These are phyloP conservation scores for Stephanocyclus meneghinianus DNA, from an alignment of 352 stramenopile species.

Conservation along the genomic window DNA sequence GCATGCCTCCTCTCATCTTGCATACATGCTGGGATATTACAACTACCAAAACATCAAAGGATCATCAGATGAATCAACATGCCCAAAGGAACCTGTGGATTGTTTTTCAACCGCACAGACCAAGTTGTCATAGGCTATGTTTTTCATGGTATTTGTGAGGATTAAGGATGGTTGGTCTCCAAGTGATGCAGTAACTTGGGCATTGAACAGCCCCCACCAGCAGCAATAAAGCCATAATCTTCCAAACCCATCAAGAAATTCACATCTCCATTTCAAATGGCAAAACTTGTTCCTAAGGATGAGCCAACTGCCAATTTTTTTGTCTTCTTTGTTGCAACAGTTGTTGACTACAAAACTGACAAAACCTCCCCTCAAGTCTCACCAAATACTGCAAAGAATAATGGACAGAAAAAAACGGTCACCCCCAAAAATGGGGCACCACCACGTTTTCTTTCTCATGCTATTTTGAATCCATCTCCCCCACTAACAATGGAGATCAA, in stretches of 20 bases:
- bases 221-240: conserved; percentile 3
- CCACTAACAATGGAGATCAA: background rate
- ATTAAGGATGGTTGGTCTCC: background rate
- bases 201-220: background rate
- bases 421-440: background rate
- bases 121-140: background rate
- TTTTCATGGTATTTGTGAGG: background rate
- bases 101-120: no score
- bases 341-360: conserved; percentile 2
- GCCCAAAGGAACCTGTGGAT: no score
- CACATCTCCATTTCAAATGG: conserved; percentile 18
- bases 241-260: conserved; percentile 12
- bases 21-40: background rate
- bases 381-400: background rate
- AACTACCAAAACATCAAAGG: no score
- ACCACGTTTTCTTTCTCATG: conserved; percentile 14
- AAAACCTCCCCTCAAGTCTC: background rate
- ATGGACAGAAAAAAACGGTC: conserved; percentile 6
- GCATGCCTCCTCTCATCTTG: background rate
- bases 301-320: conserved; percentile 4
- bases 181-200: background rate
- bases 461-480: conserved; percentile 16
- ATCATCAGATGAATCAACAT: no score
- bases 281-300: conserved; percentile 20
- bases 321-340: conserved; percentile 11